phyloP scores from a whole-genome alignment of 441 rosid species.

The Erodium moschatum region DNA sequence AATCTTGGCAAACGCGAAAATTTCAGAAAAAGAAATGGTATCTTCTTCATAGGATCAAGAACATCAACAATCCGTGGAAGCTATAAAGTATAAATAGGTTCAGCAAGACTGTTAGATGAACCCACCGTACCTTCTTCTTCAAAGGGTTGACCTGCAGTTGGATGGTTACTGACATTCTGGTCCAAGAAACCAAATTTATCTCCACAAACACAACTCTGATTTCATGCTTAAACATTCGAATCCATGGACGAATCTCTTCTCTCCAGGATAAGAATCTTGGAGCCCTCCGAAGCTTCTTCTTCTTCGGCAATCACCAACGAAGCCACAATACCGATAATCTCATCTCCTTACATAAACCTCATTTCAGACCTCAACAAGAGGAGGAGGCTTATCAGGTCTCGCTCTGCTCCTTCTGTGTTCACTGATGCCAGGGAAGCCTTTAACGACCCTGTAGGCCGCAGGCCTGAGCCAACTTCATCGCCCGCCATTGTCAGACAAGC shows the following conservation, averaged over 20 bases:
- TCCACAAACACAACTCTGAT: not conserved
- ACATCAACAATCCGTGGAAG: not conserved
- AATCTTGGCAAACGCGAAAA: too few species aligned
- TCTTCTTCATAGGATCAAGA: too few species aligned
- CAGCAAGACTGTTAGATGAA: slow-evolving; percentile 21
- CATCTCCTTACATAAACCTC: slow-evolving; percentile 22
- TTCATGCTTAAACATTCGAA: slow-evolving; percentile 1
- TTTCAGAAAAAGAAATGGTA: too few species aligned
- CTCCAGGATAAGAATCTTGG: not conserved
- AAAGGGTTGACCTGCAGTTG: slow-evolving; percentile 24
- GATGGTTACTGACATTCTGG: not conserved
- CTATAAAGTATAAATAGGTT: not conserved
- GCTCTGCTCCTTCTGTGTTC: slow-evolving; percentile 50
- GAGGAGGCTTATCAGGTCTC: slow-evolving; percentile 32
- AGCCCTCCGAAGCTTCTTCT: too few species aligned
- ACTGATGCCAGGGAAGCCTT: slow-evolving; percentile 28
- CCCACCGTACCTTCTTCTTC: not conserved
- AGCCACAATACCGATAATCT: not conserved
- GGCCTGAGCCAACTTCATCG: slow-evolving; percentile 9
- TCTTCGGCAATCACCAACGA: slow-evolving; percentile 21
- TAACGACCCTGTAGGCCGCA: slow-evolving; percentile 21
- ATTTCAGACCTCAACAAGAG: slow-evolving; percentile 35
- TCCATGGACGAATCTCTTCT: slow-evolving; percentile 47
- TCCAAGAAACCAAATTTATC: not conserved
- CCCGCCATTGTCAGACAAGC: slow-evolving; percentile 48